Evolutionary conservation across 1,284 basidiomycete genomes (phyloP).

Genomic region (Cutaneotrichosporon sp.): DNA sequence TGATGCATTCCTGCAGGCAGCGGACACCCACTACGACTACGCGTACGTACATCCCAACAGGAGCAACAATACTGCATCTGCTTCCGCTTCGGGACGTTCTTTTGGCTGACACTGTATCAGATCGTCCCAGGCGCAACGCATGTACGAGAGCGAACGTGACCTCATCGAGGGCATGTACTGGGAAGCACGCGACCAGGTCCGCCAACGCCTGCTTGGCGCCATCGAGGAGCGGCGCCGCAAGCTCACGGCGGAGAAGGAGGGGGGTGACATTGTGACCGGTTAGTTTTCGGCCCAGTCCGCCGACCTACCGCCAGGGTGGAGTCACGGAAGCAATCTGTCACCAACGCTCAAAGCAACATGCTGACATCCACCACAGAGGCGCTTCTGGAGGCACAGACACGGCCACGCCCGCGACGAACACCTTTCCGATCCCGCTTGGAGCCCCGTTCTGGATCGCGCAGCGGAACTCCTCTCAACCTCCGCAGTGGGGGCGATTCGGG

Average conservation of each 20-base stretch:
- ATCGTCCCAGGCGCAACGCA: constrained; percentile 34
- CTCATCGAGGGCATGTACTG: constrained; percentile 51
- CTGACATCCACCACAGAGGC: constrained; percentile 28
- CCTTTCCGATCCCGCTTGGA: constrained; percentile 25
- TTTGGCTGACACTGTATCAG: constrained; percentile 16
- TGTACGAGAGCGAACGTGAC: constrained; percentile 51
- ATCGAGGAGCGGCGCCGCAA: constrained; percentile 52
- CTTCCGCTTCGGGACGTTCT: too few species aligned
- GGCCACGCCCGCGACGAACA: constrained; percentile 34
- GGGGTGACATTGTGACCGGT: constrained; percentile 51
- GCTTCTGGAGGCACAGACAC: constrained; percentile 39
- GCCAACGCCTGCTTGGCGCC: constrained; percentile 48
- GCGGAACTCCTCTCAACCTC: constrained; percentile 14
- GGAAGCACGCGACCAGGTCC: constrained; percentile 46
- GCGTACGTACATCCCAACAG: constrained; percentile 32
- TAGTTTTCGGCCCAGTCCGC: constrained; percentile 18
- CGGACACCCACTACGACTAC: constrained; percentile 50
- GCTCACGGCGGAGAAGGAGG: constrained; percentile 53
- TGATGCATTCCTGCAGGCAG: constrained; percentile 48
- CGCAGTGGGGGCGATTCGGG: constrained; percentile 14
- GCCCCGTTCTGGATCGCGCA: constrained; percentile 14
- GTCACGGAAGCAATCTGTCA: not conserved
- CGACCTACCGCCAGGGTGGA: too few species aligned
- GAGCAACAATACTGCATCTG: too few species aligned
- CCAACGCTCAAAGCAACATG: not conserved